Percentiles rank a stretch among this genome's conserved stretches.
phyloP scores from a whole-genome alignment of 2,329 filamentous ascomycete genomes.

The Leptographium wingfieldii region DNA sequence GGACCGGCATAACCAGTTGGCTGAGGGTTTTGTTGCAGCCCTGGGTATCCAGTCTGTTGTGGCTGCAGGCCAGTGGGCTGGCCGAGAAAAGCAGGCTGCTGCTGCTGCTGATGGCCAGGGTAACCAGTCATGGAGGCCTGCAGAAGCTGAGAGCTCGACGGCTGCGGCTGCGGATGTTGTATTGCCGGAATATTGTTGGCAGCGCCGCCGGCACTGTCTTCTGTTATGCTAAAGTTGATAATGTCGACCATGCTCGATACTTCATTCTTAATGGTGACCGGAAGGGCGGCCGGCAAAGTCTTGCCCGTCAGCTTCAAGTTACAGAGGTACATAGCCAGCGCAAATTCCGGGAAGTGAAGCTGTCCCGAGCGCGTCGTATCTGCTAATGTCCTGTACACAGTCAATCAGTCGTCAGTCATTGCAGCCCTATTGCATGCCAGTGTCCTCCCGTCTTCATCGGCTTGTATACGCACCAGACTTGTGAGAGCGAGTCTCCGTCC shows the following conservation, averaged over 20 bases:
- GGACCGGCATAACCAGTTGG: conserved; percentile 71
- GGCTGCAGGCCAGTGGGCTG: conserved; percentile 48
- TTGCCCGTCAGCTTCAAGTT: conserved; percentile 87
- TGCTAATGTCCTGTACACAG: conserved; percentile 57
- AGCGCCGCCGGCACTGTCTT: conserved; percentile 40
- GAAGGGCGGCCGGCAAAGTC: conserved; percentile 58
- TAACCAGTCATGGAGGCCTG: conserved; percentile 59
- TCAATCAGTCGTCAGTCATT: conserved; percentile 6
- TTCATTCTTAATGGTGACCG: conserved; percentile 85
- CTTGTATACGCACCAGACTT: conserved; percentile 61
- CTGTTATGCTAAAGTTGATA: conserved; percentile 84
- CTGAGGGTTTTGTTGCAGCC: conserved; percentile 50
- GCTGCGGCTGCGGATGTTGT: conserved; percentile 61
- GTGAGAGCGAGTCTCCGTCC: conserved; percentile 73
- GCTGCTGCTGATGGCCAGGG: conserved; percentile 32
- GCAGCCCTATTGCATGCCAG: not conserved
- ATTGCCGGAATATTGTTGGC: conserved; percentile 34
- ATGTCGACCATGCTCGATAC: conserved; percentile 99
- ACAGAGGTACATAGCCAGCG: conserved; percentile 95
- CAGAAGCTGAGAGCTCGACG: conserved; percentile 55
- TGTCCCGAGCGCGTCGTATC: conserved; percentile 96
- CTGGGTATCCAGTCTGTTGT: conserved; percentile 59
- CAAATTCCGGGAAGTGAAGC: conserved; percentile 94
- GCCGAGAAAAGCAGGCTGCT: conserved; percentile 44
- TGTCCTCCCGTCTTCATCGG: not conserved